phyloP scores from a whole-genome alignment of 73 alveolate species.

The Uronychia setigera region DNA sequence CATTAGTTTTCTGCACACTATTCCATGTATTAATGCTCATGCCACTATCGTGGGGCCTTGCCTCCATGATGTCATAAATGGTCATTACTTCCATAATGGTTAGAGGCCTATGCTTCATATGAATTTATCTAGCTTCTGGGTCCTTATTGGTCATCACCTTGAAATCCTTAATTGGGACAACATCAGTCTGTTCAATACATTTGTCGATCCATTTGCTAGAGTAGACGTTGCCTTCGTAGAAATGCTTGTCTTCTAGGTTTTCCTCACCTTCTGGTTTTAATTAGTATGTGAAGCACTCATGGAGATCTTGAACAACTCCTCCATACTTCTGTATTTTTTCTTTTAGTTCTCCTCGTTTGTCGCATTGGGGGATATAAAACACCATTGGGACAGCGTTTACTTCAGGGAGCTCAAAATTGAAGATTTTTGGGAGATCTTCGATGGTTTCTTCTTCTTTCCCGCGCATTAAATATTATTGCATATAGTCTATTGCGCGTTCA shows the following conservation, averaged over 20 bases:
- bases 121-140: constrained; percentile 4
- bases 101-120: constrained; percentile 26
- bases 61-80: constrained; percentile 40
- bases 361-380: constrained; percentile 58
- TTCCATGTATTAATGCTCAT: constrained; percentile 28
- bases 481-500: too few species aligned
- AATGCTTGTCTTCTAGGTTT: background rate
- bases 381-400: constrained; percentile 39
- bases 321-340: constrained; percentile 43
- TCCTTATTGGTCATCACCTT: constrained; percentile 22
- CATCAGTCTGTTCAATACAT: constrained; percentile 8
- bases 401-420: constrained; percentile 9
- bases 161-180: constrained; percentile 22
- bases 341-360: constrained; percentile 8
- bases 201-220: constrained; percentile 53
- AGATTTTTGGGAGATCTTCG: background rate
- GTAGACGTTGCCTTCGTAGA: constrained; percentile 48
- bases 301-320: constrained; percentile 38
- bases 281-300: constrained; percentile 61
- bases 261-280: constrained; percentile 39
- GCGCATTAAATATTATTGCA: constrained; percentile 1
- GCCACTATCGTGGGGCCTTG: background rate
- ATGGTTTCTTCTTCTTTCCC: background rate
- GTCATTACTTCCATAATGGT: constrained; percentile 58
- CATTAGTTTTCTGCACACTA: constrained; percentile 10